Conservation (phyloP, 2,329 filamentous ascomycete genomes). For the Stemphylium vesicarium region DNA sequence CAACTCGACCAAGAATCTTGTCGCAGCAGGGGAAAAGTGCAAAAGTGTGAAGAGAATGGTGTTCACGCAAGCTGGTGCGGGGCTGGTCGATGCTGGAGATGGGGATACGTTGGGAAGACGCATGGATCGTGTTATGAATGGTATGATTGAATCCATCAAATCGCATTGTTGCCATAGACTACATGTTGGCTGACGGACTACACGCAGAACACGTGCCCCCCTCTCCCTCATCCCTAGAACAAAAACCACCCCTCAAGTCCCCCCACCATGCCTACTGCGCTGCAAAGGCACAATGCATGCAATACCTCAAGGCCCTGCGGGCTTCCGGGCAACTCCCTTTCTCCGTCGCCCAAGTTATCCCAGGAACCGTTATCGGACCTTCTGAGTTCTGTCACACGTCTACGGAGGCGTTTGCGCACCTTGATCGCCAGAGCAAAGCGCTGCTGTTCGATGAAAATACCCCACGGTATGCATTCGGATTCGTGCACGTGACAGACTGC, state of each 20-base stretch:
- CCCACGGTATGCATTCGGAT: slow-evolving; percentile 44
- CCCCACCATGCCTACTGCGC: slow-evolving; percentile 44
- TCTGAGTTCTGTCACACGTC: slow-evolving; percentile 36
- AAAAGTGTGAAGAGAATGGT: slow-evolving; percentile 37
- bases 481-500: slow-evolving; percentile 43
- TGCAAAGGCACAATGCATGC: slow-evolving; percentile 45
- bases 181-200: no score
- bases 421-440: slow-evolving; percentile 44
- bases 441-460: slow-evolving; percentile 39
- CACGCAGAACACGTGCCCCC: slow-evolving; percentile 30
- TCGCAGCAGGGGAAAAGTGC: slow-evolving; percentile 33
- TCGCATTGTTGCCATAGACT: neutral
- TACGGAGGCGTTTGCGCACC: slow-evolving; percentile 21
- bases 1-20: slow-evolving; percentile 38
- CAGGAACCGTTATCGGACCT: slow-evolving; percentile 43
- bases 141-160: slow-evolving; percentile 9
- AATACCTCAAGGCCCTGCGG: slow-evolving; percentile 25
- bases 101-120: slow-evolving; percentile 38
- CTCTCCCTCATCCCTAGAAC: slow-evolving; percentile 27
- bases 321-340: slow-evolving; percentile 22
- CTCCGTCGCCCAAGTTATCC: slow-evolving; percentile 42
- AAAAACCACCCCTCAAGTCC: slow-evolving; percentile 36
- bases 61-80: slow-evolving; percentile 45
- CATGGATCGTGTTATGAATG: slow-evolving; percentile 35
- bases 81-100: slow-evolving; percentile 40